Evolutionary conservation across 768 basidiomycete species (phyloP).

Genomic region (Amanita subjunquillea): DNA sequence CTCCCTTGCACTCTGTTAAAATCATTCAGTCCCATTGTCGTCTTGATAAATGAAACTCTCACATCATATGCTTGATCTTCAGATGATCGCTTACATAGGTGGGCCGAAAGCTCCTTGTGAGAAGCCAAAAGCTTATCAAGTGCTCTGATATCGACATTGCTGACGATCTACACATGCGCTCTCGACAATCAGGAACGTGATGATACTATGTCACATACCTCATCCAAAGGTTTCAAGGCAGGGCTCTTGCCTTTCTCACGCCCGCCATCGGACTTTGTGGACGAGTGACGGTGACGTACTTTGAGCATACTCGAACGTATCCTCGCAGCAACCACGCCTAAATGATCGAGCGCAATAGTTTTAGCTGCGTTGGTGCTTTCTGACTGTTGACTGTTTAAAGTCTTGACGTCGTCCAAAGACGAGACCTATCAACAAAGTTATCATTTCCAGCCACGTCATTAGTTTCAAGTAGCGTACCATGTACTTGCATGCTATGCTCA

Average conservation of each 20-base stretch:
- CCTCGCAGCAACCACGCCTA: constrained; percentile 85
- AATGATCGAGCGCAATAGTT: constrained; percentile 83
- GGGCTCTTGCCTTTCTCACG: constrained; percentile 20
- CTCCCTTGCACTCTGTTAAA: constrained; percentile 70
- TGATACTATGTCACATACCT: constrained; percentile 31
- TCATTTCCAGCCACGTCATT: not conserved
- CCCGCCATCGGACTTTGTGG: constrained; percentile 9
- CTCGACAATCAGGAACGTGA: not conserved
- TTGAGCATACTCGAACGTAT: constrained; percentile 52
- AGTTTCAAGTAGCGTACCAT: constrained; percentile 46
- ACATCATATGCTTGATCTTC: constrained; percentile 82
- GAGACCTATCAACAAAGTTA: constrained; percentile 41
- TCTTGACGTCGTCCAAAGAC: constrained; percentile 76
- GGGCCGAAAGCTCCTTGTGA: constrained; percentile 55
- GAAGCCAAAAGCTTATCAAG: constrained; percentile 50
- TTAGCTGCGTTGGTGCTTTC: constrained; percentile 78
- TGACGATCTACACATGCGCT: constrained; percentile 34
- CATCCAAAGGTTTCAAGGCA: constrained; percentile 53
- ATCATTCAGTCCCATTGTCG: constrained; percentile 1
- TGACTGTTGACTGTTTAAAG: constrained; percentile 29
- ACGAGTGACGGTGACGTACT: constrained; percentile 18
- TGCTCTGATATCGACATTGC: constrained; percentile 33
- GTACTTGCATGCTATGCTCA: constrained; percentile 72
- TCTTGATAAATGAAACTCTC: constrained; percentile 14
- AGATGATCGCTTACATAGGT: constrained; percentile 60